Evolutionary conservation across 208 protist genomes (phyloP).

Genomic region (Leishmania guyanensis): DNA sequence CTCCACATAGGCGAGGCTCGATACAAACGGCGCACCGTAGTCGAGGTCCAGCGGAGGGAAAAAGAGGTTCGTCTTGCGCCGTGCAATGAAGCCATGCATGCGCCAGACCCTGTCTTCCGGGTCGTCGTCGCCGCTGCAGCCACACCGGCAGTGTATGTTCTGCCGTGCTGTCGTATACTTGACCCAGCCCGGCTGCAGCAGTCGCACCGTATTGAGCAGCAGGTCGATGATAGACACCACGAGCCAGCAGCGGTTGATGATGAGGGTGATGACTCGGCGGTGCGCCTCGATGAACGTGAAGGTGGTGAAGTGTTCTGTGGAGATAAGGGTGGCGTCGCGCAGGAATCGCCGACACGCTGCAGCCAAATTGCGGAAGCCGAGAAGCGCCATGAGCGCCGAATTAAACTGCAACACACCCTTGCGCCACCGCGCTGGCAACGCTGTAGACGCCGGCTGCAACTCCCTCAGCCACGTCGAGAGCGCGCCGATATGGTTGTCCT

Average conservation of each 20-base stretch:
- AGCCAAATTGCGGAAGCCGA: conserved; percentile 69
- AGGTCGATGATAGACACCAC: conserved; percentile 73
- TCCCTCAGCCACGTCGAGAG: conserved; percentile 28
- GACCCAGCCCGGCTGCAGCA: conserved; percentile 67
- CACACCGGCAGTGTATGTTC: conserved; percentile 60
- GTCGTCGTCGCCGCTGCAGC: conserved; percentile 48
- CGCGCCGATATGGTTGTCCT: background rate
- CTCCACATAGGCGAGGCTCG: conserved; percentile 75
- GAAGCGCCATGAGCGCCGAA: conserved; percentile 63
- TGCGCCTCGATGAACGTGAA: conserved; percentile 57
- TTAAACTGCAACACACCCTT: conserved; percentile 63
- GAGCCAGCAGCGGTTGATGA: conserved; percentile 75
- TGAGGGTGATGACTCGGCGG: conserved; percentile 48
- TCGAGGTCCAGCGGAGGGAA: conserved; percentile 83
- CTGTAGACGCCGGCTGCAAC: conserved; percentile 53
- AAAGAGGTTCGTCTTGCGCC: conserved; percentile 63
- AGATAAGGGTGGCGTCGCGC: conserved; percentile 73
- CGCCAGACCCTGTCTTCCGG: conserved; percentile 42
- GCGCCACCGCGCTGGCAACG: conserved; percentile 50
- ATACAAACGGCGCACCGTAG: conserved; percentile 78
- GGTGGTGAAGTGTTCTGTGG: conserved; percentile 64
- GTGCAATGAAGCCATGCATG: conserved; percentile 55
- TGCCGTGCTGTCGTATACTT: conserved; percentile 73
- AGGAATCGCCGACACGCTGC: conserved; percentile 71
- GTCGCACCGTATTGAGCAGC: conserved; percentile 74